Evolutionary conservation across 192 early-diverging fungal genomes (phyloP), one percentile per base, ranked within the genome.

Genomic region (Thoreauomyces humboldtii): DNA sequence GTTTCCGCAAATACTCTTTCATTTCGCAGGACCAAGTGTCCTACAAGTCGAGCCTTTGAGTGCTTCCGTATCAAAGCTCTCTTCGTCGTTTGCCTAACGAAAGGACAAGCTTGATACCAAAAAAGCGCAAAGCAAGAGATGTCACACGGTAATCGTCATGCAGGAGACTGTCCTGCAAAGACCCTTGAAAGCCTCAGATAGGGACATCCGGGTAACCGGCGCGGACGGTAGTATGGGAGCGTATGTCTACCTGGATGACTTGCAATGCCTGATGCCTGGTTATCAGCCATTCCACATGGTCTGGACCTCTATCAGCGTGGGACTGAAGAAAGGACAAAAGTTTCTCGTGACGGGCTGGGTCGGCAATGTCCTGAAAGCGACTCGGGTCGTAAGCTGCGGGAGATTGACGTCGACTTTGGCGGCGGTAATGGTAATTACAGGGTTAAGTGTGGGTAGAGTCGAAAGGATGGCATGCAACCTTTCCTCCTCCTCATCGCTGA

Each of bases 271-370:
- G 21, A 7, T 48, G 44, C 7, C 32, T n/a, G 5, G 5, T n/a
- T 2, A 59, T 35, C 28, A 67, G 58, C 9, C 29, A 59, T 9
- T 59, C 9, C 9, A 34, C 33, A 28, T 50, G 29, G 7, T 2
- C 4, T 3, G 47, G 46, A 2, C 61, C 61, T 33, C 34, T 67
- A 5, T 59, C 55, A n/a, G 55, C 38, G 6, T 59, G 27, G 24
- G 65, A 59, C 29, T 58, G 38, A 11, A 67, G 34, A 46, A 59
- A 67, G 0, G 56, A 48, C 14, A 67, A 46, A 7, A 67, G 56
- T 36, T 67, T 67, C 33, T 67, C 65, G 32, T 67, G 65, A 1
- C 65, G 65, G 15, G 65, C 54, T 11, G 65, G 56, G 32, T 67
- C 65, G 12, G 55, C 29, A 33, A 67, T 67, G 44, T 59, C 36